Evolutionary conservation across 306 rosid genomes (phyloP).

Genomic region (Urtica urens): DNA sequence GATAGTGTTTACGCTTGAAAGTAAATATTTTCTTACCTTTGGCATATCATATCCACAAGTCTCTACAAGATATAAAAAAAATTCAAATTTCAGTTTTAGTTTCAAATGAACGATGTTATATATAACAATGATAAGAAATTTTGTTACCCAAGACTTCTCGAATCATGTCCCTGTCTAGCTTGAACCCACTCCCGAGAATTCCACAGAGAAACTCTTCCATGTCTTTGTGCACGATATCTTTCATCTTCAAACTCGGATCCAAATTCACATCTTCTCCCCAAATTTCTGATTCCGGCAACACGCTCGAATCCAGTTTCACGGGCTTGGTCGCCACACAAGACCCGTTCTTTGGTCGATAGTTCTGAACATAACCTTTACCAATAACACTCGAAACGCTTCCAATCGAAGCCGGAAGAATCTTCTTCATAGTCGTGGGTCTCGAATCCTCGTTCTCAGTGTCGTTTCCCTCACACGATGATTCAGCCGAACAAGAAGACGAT

Average conservation of each 20-base stretch:
- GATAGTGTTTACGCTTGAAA: slow-evolving; percentile 1
- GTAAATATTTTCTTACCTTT: slow-evolving; percentile 42
- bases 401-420: slow-evolving; percentile 36
- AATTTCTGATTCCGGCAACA: slow-evolving; percentile 34
- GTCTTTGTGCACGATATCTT: slow-evolving; percentile 32
- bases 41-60: slow-evolving; percentile 64
- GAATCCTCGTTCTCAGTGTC: too few species aligned
- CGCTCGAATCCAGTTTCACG: slow-evolving; percentile 34
- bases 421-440: slow-evolving; percentile 23
- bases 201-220: slow-evolving; percentile 67
- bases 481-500: slow-evolving; percentile 19
- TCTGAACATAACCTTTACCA: slow-evolving; percentile 39
- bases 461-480: slow-evolving; percentile 22
- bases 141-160: slow-evolving; percentile 64
- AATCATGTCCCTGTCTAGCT: slow-evolving; percentile 50
- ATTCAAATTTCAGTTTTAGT: slow-evolving; percentile 14
- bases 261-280: slow-evolving; percentile 27
- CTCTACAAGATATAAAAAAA: slow-evolving; percentile 45
- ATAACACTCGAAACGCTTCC: slow-evolving; percentile 59
- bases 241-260: slow-evolving; percentile 15
- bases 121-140: neutral
- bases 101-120: neutral
- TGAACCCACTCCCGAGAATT: slow-evolving; percentile 78
- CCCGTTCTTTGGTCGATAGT: slow-evolving; percentile 27
- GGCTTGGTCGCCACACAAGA: slow-evolving; percentile 27